phyloP scores from a whole-genome alignment of 2,329 filamentous ascomycete species.

The Cladosporium sp. region DNA sequence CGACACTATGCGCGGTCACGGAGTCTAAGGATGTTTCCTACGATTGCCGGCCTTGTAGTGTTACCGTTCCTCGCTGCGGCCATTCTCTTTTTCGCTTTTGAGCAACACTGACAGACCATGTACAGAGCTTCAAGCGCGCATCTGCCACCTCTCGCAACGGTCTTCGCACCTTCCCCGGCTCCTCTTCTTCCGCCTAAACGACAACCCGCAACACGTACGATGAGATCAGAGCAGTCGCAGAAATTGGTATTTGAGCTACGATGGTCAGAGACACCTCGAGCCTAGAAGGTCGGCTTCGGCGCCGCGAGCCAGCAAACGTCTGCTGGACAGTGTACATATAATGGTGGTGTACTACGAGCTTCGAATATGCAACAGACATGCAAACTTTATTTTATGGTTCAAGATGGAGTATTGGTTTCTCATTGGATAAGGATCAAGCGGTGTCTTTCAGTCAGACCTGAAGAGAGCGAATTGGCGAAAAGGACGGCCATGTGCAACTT shows the following conservation, averaged over 20 bases:
- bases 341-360: constrained; percentile 21
- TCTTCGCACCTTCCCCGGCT: constrained; percentile 49
- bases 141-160: constrained; percentile 52
- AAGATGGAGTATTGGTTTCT: not conserved
- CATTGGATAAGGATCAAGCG: not conserved
- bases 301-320: constrained; percentile 12
- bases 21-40: not conserved
- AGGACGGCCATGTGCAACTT: not conserved
- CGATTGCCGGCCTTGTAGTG: not conserved
- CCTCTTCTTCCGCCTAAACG: constrained; percentile 28
- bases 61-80: not conserved
- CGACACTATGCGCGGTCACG: not conserved
- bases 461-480: not conserved
- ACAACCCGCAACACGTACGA: constrained; percentile 12
- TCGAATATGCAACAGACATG: constrained; percentile 21
- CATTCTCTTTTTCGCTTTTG: not conserved
- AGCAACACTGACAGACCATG: not conserved
- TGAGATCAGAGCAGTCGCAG: constrained; percentile 3
- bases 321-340: constrained; percentile 20
- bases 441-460: not conserved
- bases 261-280: constrained; percentile 1
- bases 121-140: constrained; percentile 56
- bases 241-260: constrained; percentile 9
- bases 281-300: constrained; percentile 12
- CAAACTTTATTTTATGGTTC: constrained; percentile 8